phyloP scores from a whole-genome alignment of 208 protist genomes.

The Vickermania spadyakhi region DNA sequence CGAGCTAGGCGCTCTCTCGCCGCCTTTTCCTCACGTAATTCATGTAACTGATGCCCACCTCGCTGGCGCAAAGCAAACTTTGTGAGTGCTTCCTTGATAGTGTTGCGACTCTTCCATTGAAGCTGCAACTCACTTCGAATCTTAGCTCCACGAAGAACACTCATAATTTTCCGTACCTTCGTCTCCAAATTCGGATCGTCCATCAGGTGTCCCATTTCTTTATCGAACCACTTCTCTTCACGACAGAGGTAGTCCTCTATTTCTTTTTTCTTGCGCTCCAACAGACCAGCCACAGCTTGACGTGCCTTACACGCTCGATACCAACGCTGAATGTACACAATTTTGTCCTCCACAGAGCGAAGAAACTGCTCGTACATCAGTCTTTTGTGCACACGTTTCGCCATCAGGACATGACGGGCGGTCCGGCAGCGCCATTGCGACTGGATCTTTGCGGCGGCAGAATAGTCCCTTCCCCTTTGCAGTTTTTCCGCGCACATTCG shows the following conservation, averaged over 20 bases:
- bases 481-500: neutral
- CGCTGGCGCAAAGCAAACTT: slow-evolving; percentile 23
- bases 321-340: slow-evolving; percentile 26
- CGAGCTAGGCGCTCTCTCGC: slow-evolving; percentile 12
- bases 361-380: slow-evolving; percentile 22
- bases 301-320: slow-evolving; percentile 19
- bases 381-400: slow-evolving; percentile 15
- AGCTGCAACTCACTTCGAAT: slow-evolving; percentile 16
- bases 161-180: slow-evolving; percentile 20
- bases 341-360: slow-evolving; percentile 1
- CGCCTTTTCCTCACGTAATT: slow-evolving; percentile 17
- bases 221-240: slow-evolving; percentile 16
- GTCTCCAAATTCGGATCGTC: slow-evolving; percentile 13
- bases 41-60: slow-evolving; percentile 9
- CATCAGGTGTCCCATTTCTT: slow-evolving; percentile 11
- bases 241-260: slow-evolving; percentile 19
- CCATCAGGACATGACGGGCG: slow-evolving; percentile 16
- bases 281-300: slow-evolving; percentile 4
- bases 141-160: slow-evolving; percentile 37
- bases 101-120: slow-evolving; percentile 4
- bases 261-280: slow-evolving; percentile 13
- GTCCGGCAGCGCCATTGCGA: slow-evolving; percentile 13
- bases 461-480: no score
- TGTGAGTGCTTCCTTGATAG: slow-evolving; percentile 26
- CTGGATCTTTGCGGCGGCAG: slow-evolving; percentile 14